Conservation (phyloP, 106 monocot species). For the Hemerocallis citrina region DNA sequence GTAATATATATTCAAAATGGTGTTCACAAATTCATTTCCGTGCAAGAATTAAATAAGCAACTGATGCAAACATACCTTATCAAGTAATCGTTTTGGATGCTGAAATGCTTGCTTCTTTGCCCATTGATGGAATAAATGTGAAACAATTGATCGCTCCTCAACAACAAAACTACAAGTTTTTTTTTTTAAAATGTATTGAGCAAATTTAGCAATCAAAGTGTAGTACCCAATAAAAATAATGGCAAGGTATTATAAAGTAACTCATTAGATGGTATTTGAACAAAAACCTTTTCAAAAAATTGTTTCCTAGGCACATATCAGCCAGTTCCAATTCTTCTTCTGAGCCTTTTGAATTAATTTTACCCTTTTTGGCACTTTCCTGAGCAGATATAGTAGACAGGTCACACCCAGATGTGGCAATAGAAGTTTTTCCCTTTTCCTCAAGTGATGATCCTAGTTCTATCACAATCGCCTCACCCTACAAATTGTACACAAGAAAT, state of each 20-base stretch:
- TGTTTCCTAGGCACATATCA: conserved; percentile 35
- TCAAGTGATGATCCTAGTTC: neutral
- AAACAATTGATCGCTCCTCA: conserved; percentile 66
- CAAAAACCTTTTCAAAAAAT: conserved; percentile 71
- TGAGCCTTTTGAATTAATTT: conserved; percentile 3
- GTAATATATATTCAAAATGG: no score
- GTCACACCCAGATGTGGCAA: conserved; percentile 14
- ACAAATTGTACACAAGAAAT: conserved; percentile 2
- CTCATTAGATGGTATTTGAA: no score
- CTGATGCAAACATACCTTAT: conserved; percentile 72
- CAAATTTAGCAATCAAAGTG: no score
- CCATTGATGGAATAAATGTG: conserved; percentile 91
- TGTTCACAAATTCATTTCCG: no score
- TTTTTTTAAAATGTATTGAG: no score
- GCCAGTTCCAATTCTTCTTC: conserved; percentile 20
- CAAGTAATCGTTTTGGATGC: conserved; percentile 68
- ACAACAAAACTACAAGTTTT: conserved; percentile 53
- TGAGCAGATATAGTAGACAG: neutral
- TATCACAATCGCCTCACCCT: conserved; percentile 31
- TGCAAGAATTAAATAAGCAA: no score
- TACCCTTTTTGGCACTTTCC: neutral
- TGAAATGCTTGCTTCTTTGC: conserved; percentile 84
- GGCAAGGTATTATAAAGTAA: no score
- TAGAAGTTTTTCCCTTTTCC: conserved; percentile 7
- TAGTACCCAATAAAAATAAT: no score